Conservation (phyloP, 331 rosid genomes). For the Malus hybrid region DNA sequence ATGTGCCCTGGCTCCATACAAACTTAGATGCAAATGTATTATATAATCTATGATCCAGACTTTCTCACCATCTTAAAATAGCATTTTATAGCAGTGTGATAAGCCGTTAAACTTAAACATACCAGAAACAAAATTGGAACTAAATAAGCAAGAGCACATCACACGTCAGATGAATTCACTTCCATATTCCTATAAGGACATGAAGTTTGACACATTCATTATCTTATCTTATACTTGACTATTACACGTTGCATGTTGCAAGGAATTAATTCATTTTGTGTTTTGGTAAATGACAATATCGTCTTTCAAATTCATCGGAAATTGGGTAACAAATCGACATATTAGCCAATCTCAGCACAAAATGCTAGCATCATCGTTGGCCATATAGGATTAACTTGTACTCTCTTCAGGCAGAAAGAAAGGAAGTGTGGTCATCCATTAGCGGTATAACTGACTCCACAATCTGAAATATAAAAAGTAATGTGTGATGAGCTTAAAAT, state of each 20-base stretch:
- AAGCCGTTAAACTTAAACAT: neutral
- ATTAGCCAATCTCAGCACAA: neutral
- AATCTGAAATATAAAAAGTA: too few species aligned
- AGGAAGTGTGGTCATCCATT: neutral
- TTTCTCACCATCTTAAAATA: too few species aligned
- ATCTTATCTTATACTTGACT: neutral
- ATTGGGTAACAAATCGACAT: neutral
- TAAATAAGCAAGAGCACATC: neutral
- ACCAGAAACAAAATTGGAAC: neutral
- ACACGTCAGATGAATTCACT: neutral
- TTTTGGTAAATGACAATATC: neutral
- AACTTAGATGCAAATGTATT: neutral
- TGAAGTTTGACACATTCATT: neutral
- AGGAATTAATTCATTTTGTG: too few species aligned
- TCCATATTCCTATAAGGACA: neutral
- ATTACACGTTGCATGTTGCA: neutral
- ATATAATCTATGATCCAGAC: too few species aligned
- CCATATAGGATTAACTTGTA: neutral
- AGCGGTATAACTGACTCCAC: neutral
- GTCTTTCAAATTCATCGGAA: slow-evolving; percentile 10
- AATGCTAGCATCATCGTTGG: neutral
- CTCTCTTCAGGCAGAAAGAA: neutral
- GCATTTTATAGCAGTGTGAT: too few species aligned
- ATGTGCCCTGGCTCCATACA: neutral
- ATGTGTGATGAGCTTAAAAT: neutral